These are phyloP conservation scores for Herpetospermum pedunculosum DNA, from an alignment of 306 rosid species.

Conservation along the genomic window DNA sequence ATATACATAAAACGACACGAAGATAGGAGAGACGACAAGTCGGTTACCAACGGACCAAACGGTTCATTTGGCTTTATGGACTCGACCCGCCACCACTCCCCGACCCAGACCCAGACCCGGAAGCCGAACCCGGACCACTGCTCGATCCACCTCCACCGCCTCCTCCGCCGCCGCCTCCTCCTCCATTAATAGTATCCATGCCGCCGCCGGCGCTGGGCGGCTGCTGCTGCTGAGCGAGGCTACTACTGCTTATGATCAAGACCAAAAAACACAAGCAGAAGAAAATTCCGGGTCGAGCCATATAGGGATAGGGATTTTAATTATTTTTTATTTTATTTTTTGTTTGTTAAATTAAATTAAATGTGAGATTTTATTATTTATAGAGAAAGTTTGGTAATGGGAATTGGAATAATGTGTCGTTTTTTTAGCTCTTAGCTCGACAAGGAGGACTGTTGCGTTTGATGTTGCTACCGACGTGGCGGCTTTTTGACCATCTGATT, in stretches of 20 bases:
- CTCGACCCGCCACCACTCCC: background rate
- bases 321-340: too few relatives aligned
- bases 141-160: background rate
- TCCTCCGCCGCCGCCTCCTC: background rate
- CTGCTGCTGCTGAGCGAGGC: background rate
- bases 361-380: too few relatives aligned
- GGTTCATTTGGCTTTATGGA: background rate
- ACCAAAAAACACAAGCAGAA: background rate
- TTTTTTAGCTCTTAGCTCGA: too few relatives aligned
- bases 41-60: background rate
- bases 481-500: too few relatives aligned
- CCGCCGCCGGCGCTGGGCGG: background rate
- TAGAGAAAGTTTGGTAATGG: too few relatives aligned
- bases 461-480: too few relatives aligned
- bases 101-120: background rate
- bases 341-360: too few relatives aligned
- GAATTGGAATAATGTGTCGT: too few relatives aligned
- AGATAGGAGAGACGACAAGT: background rate
- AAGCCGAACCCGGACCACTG: background rate
- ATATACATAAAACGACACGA: background rate
- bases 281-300: background rate
- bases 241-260: background rate
- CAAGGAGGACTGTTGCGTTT: too few relatives aligned
- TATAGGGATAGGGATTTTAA: background rate
- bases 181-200: background rate